A percentile compares a stretch with the other conserved stretches of the same genome.
phyloP scores from a whole-genome alignment of 179 eudicot species.

The Spinacia oleracea region DNA sequence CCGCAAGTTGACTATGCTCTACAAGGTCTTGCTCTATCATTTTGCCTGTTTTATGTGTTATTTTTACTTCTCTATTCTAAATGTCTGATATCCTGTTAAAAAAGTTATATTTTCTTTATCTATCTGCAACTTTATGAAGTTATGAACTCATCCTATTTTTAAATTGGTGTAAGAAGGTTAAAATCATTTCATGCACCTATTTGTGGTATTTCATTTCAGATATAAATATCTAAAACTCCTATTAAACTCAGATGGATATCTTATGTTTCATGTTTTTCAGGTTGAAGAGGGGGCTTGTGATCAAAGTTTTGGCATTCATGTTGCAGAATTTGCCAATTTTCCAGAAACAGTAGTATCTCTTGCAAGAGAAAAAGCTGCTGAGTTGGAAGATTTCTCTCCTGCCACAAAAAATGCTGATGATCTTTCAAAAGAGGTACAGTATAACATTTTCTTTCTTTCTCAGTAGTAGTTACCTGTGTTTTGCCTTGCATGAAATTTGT shows the following conservation, averaged over 20 bases:
- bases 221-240: not conserved
- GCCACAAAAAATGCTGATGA: conserved; percentile 42
- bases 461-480: not conserved
- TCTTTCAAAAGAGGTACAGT: conserved; percentile 54
- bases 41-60: not conserved
- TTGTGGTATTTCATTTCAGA: not conserved
- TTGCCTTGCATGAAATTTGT: not conserved
- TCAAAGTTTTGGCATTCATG: conserved; percentile 98
- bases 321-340: conserved; percentile 96
- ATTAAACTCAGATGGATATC: conserved; percentile 2
- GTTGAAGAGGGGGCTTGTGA: conserved; percentile 98
- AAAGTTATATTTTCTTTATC: not conserved
- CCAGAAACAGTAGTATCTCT: conserved; percentile 87
- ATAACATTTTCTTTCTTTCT: not conserved
- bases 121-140: too few species aligned
- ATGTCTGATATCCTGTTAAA: not conserved
- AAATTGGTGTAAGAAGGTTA: not conserved
- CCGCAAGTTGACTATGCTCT: conserved; percentile 95
- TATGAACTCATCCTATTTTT: not conserved
- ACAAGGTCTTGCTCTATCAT: conserved; percentile 58
- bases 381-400: conserved; percentile 92
- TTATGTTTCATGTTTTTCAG: conserved; percentile 37
- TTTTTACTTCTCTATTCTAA: not conserved
- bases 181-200: not conserved
- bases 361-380: conserved; percentile 97